Conservation (phyloP, 257 asterid species). For the Dorcoceras hygrometricum region DNA sequence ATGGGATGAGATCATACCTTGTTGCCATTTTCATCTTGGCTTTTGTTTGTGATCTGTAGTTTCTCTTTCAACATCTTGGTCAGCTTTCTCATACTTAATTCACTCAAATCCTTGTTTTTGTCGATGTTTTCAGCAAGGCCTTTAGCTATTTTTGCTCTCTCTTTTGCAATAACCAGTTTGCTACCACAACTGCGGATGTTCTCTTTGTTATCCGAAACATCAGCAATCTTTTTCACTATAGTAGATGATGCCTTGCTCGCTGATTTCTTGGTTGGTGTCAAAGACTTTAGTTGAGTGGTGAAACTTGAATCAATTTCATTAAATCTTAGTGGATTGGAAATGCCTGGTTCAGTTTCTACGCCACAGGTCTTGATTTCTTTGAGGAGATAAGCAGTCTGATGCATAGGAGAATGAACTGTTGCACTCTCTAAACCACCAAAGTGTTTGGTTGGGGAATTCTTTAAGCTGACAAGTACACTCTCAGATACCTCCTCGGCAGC, state of each 20-base stretch:
- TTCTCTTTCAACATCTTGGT: conserved; percentile 14
- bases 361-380: conserved; percentile 8
- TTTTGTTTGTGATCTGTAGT: too few species aligned
- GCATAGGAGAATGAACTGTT: not conserved
- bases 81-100: conserved; percentile 40
- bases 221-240: conserved; percentile 6
- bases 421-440: not conserved
- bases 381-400: conserved; percentile 1
- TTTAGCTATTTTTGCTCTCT: conserved; percentile 24
- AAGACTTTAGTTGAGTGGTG: conserved; percentile 1
- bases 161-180: conserved; percentile 23
- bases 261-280: conserved; percentile 28
- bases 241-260: conserved; percentile 29
- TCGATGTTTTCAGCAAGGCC: conserved; percentile 15
- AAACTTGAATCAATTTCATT: not conserved
- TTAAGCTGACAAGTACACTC: not conserved
- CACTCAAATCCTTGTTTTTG: conserved; percentile 9
- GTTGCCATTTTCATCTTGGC: not conserved
- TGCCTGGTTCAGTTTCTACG: not conserved
- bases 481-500: conserved; percentile 11
- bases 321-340: not conserved
- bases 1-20: too few species aligned
- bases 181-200: conserved; percentile 36
- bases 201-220: conserved; percentile 52
- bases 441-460: conserved; percentile 10